Conservation (phyloP, 495 filamentous ascomycete species). For the Melanomma pulvis-pyrius region DNA sequence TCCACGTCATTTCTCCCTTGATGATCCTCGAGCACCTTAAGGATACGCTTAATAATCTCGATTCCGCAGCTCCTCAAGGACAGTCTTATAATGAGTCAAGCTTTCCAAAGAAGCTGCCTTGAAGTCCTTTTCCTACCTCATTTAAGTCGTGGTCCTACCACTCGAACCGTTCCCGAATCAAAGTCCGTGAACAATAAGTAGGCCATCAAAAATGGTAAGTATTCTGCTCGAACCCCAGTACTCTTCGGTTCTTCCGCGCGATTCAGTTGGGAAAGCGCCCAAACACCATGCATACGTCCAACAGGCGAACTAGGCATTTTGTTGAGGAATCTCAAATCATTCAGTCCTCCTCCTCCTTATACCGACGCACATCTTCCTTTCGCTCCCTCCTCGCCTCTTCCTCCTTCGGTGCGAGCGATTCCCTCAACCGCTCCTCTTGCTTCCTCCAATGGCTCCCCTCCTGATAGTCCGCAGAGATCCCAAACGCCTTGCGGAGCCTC, state of each 20-base stretch:
- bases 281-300: not conserved
- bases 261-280: too few relatives aligned
- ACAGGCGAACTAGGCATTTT: too few relatives aligned
- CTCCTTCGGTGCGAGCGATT: conserved; percentile 51
- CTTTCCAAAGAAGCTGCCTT: not conserved
- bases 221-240: not conserved
- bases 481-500: conserved; percentile 81
- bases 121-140: not conserved
- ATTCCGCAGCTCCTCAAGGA: not conserved
- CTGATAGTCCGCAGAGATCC: conserved; percentile 85
- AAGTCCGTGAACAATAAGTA: not conserved
- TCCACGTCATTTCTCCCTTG: too few relatives aligned
- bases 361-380: conserved; percentile 7
- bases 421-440: conserved; percentile 70
- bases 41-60: too few relatives aligned
- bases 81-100: not conserved
- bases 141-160: not conserved
- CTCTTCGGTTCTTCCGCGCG: too few relatives aligned
- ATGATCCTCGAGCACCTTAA: too few relatives aligned
- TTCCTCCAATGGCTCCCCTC: conserved; percentile 77
- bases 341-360: conserved; percentile 16
- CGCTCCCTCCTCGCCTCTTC: conserved; percentile 8
- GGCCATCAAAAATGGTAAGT: not conserved
- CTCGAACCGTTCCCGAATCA: not conserved
- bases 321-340: not conserved